These are phyloP conservation scores for Avicennia marina DNA, from an alignment of 257 asterid genomes.

Conservation along the genomic window DNA sequence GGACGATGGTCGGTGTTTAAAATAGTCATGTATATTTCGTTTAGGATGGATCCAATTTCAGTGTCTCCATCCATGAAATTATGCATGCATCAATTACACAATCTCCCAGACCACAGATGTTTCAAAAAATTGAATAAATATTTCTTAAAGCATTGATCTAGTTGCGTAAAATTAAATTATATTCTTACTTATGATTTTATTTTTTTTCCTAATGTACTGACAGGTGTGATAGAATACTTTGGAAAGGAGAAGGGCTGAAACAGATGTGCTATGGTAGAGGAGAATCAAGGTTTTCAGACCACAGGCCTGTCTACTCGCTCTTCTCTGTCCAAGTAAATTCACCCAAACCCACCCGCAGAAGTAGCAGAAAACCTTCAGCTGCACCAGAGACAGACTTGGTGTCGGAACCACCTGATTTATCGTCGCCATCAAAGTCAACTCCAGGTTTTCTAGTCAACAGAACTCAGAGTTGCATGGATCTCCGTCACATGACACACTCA, in stretches of 20 bases:
- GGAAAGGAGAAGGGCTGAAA: slow-evolving; percentile 84
- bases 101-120: background rate
- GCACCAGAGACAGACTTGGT: background rate
- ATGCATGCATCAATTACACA: no score
- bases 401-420: slow-evolving; percentile 1
- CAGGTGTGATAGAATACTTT: slow-evolving; percentile 90
- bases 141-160: no score
- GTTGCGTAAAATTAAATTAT: no score
- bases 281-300: slow-evolving; percentile 84
- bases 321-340: slow-evolving; percentile 43
- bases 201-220: background rate
- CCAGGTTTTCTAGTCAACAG: slow-evolving; percentile 21
- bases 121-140: no score
- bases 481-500: slow-evolving; percentile 21
- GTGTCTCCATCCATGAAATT: no score
- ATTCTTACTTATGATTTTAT: no score
- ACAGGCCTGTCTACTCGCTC: slow-evolving; percentile 77
- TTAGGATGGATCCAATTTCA: no score
- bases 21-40: no score
- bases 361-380: no score
- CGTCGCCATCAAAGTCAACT: background rate
- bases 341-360: slow-evolving; percentile 26
- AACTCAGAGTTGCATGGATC: slow-evolving; percentile 39
- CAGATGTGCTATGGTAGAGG: slow-evolving; percentile 68
- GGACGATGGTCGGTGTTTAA: no score